These are phyloP conservation scores for Cylindrodendrum hubeiense DNA, from an alignment of 2,329 filamentous ascomycete species.

Conservation along the genomic window DNA sequence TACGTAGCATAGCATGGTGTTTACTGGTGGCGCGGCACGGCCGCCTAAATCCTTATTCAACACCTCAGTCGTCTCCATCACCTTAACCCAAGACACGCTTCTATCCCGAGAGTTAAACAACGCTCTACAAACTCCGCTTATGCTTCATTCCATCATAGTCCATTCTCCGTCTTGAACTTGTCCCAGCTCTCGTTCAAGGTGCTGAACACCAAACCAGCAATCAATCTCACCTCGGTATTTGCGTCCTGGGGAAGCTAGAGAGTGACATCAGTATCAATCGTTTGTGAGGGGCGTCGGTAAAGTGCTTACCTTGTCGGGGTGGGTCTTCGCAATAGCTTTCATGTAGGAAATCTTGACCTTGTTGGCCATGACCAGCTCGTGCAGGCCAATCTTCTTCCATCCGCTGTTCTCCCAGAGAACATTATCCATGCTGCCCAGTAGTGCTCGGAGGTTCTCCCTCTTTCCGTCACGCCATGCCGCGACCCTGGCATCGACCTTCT, in stretches of 20 bases:
- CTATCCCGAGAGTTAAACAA: constrained; percentile 32
- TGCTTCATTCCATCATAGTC: constrained; percentile 58
- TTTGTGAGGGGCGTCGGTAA: background rate
- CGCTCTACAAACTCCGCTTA: constrained; percentile 43
- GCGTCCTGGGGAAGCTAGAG: constrained; percentile 72
- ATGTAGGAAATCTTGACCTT: constrained; percentile 99
- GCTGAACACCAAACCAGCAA: constrained; percentile 74
- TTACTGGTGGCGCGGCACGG: constrained; percentile 35
- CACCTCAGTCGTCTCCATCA: constrained; percentile 28
- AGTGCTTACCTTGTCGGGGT: constrained; percentile 91
- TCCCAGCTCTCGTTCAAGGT: constrained; percentile 81
- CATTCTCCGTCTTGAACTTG: constrained; percentile 78
- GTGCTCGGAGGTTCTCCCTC: constrained; percentile 88
- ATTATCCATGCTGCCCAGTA: constrained; percentile 86
- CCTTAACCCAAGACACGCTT: constrained; percentile 33
- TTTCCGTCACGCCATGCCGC: constrained; percentile 90
- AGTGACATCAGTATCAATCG: constrained; percentile 21
- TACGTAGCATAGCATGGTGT: constrained; percentile 44
- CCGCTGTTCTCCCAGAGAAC: constrained; percentile 93
- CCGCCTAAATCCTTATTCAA: constrained; percentile 40
- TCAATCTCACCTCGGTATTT: constrained; percentile 73
- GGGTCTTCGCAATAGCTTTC: constrained; percentile 98
- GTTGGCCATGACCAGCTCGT: constrained; percentile 90
- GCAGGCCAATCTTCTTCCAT: constrained; percentile 97
- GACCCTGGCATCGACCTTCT: constrained; percentile 85